A percentile compares a stretch with the other conserved stretches of the same genome.
Conservation (phyloP, 805 yeast species). For the Zygosaccharomyces kombuchaensis region DNA sequence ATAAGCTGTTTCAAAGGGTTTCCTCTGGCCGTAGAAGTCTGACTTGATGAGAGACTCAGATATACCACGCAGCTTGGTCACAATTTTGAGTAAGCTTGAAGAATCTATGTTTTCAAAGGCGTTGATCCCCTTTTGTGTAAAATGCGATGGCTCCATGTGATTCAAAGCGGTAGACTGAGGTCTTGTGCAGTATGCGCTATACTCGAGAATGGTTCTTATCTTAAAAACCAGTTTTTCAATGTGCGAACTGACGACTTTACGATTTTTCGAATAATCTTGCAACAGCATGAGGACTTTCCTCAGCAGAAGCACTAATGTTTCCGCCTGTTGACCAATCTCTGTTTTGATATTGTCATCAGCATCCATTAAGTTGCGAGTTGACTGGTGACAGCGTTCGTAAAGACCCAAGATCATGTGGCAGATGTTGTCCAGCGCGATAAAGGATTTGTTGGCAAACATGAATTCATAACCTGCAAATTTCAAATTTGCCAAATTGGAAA, state of each 20-base stretch:
- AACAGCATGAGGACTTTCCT: constrained; percentile 28
- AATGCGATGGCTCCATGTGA: constrained; percentile 1
- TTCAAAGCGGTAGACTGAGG: constrained; percentile 9
- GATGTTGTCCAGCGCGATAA: constrained; percentile 20
- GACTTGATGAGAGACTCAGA: constrained; percentile 32
- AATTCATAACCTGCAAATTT: constrained; percentile 33
- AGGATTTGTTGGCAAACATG: constrained; percentile 28
- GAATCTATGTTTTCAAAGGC: constrained; percentile 21
- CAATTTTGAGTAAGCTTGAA: constrained; percentile 14
- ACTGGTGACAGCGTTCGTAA: constrained; percentile 19
- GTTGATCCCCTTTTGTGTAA: constrained; percentile 8
- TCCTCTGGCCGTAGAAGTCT: constrained; percentile 28
- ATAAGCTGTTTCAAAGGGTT: constrained; percentile 15
- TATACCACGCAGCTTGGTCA: constrained; percentile 22
- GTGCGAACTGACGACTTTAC: constrained; percentile 21
- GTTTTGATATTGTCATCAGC: constrained; percentile 8
- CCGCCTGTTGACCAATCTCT: constrained; percentile 17
- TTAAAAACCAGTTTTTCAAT: constrained; percentile 17
- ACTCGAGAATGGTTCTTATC: constrained; percentile 19
- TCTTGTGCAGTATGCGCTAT: constrained; percentile 13
- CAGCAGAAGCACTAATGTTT: constrained; percentile 17
- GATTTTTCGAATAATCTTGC: constrained; percentile 31
- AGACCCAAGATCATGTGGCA: constrained; percentile 27
- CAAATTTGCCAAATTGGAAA: constrained; percentile 31
- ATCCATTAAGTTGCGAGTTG: not conserved